Evolutionary conservation across 1,284 basidiomycete species (phyloP).

Genomic region (Melampsora americana): DNA sequence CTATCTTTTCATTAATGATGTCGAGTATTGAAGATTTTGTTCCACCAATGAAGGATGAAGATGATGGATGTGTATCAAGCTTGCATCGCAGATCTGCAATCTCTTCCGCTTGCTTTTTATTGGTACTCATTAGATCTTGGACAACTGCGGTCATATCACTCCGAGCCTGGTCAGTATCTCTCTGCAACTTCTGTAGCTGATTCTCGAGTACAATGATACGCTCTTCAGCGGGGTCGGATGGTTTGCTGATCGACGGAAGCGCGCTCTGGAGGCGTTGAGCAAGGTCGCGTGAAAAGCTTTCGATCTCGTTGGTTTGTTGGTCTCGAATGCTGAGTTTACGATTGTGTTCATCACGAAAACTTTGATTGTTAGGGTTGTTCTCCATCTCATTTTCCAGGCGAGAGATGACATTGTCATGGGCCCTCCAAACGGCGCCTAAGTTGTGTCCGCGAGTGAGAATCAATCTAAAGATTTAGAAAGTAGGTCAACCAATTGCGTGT

Average conservation of each 20-base stretch:
- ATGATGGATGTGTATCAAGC: not conserved
- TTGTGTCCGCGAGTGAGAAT: not conserved
- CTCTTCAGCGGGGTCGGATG: not conserved
- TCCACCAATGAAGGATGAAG: not conserved
- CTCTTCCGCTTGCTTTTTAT: not conserved
- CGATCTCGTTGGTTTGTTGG: not conserved
- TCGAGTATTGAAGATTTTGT: not conserved
- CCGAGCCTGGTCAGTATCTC: not conserved
- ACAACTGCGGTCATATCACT: not conserved
- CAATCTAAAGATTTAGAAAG: not conserved
- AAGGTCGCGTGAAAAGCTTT: not conserved
- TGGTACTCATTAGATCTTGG: not conserved
- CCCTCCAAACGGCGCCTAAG: not conserved
- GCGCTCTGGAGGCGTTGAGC: not conserved
- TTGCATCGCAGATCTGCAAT: not conserved
- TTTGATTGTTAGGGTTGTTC: not conserved
- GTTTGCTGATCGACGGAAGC: not conserved
- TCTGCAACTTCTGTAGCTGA: not conserved
- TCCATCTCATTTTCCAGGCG: not conserved
- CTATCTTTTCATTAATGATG: not conserved
- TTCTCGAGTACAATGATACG: not conserved
- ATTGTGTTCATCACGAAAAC: not conserved
- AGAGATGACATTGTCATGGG: not conserved
- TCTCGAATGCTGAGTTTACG: not conserved
- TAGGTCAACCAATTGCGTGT: too few relatives aligned